These are phyloP conservation scores for Phytophthora cryptogea DNA, from an alignment of 352 stramenopile species.

Conservation along the genomic window DNA sequence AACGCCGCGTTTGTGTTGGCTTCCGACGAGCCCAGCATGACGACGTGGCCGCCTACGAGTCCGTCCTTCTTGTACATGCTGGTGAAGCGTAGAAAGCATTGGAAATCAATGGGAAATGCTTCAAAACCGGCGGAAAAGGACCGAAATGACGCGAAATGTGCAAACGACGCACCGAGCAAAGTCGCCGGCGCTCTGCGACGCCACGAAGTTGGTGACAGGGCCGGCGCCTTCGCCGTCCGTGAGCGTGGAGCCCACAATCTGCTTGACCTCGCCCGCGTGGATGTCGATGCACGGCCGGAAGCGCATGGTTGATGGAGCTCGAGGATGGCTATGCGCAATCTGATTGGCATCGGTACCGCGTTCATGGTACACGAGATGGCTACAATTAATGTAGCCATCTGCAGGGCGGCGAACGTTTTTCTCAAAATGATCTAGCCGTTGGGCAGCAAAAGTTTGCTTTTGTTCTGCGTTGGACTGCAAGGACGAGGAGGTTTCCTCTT, in stretches of 20 bases:
- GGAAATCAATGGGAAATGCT: conserved; percentile 8
- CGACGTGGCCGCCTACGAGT: conserved; percentile 96
- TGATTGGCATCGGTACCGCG: not conserved
- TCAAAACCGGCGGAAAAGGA: conserved; percentile 4
- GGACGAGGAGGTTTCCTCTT: not conserved
- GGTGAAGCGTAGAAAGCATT: not conserved
- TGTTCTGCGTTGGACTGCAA: not conserved
- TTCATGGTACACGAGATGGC: conserved; percentile 1
- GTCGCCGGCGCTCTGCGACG: conserved; percentile 64
- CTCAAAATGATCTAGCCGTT: too few species aligned
- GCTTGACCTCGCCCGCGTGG: conserved; percentile 97
- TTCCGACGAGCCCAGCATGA: conserved; percentile 95
- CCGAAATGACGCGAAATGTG: not conserved
- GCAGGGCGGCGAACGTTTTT: not conserved
- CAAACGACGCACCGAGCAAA: conserved; percentile 64
- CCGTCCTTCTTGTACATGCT: conserved; percentile 93
- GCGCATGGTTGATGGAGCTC: conserved; percentile 70
- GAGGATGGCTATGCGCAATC: conserved; percentile 8
- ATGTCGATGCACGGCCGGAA: conserved; percentile 99
- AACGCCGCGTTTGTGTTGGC: conserved; percentile 92
- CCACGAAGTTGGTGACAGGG: conserved; percentile 94
- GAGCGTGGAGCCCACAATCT: conserved; percentile 98
- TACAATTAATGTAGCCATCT: conserved; percentile 12
- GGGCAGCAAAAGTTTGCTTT: not conserved
- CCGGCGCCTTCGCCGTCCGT: conserved; percentile 71